Base-by-base conservation (phyloP, 2,329 filamentous ascomycete species). In the Phialophora macrospora region DNA sequence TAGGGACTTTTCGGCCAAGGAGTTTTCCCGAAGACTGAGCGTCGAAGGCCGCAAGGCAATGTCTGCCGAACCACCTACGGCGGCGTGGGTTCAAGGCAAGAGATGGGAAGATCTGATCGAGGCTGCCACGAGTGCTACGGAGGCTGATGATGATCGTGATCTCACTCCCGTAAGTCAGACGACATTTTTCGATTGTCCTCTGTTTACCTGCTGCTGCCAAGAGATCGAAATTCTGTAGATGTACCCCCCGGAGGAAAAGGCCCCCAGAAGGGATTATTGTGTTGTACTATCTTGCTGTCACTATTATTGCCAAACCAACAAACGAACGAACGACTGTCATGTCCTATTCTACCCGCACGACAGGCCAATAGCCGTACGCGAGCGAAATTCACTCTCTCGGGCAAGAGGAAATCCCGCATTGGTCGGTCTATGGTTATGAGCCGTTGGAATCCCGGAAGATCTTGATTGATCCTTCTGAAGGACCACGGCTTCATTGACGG, bases 21-120 rank as follows among this genome's bases (percentile, higher is more conserved):
- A 91, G 60, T 87, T 89, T 56, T 86, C 88, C 62, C 89, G 90
- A 80, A 85, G 90, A 68, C 82, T 92, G 70, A 89, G 90, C 74
- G 85, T 89, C 64, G 88, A 89, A 72, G 88, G 92, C 73, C 86
- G 91, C 68, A 96, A 97, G 79, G 91, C 92, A 63, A 86, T 91
- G 71, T 96, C 92, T 17, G 91, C 91, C 49, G 94, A 97, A 78
- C 93, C 93, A 26, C 86, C 89, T 63, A 88, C 87, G 22, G 89
- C 90, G 66, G 90, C 85, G 20, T 86, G 84, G 73, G 81, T 85
- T 56, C 87, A 91, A 79, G 93, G 92, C 70, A 96, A 95, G 80
- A 86, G 94, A 73, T 98, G 94, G 95, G 92, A 97, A 78, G 94
- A 98, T 77, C 84, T 98, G 67, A 96, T 98, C 70, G 93, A 97